Percentiles rank a stretch among this genome's conserved stretches.
Evolutionary conservation across 2,329 filamentous ascomycete genomes (phyloP).

Genomic region (Blastomyces gilchristii): DNA sequence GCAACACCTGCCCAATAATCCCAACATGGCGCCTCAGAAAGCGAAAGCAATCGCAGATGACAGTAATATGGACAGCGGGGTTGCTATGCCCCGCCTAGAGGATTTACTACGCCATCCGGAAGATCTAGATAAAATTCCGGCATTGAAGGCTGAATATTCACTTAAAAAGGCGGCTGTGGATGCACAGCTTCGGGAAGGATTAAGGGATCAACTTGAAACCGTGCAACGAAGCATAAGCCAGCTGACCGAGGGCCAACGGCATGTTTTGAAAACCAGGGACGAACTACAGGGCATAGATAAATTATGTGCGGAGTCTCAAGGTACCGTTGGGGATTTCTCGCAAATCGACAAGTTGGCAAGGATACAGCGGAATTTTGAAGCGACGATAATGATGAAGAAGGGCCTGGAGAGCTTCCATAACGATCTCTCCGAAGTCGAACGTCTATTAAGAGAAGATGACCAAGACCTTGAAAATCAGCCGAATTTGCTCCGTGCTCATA

Average conservation of each 20-base stretch:
- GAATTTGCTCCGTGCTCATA: slow-evolving; percentile 80
- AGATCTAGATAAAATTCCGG: slow-evolving; percentile 89
- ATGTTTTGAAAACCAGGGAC: slow-evolving; percentile 86
- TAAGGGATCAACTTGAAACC: slow-evolving; percentile 86
- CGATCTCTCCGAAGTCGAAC: slow-evolving; percentile 63
- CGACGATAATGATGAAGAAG: slow-evolving; percentile 83
- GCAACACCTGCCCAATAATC: background rate
- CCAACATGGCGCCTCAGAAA: slow-evolving; percentile 4
- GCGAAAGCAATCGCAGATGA: slow-evolving; percentile 27
- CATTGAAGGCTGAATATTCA: slow-evolving; percentile 81
- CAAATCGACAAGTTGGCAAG: slow-evolving; percentile 53
- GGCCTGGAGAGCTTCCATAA: slow-evolving; percentile 82
- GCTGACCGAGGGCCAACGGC: slow-evolving; percentile 80
- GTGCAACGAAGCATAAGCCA: slow-evolving; percentile 88
- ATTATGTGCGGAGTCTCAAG: slow-evolving; percentile 91
- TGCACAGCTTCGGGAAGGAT: slow-evolving; percentile 73
- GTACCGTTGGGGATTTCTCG: slow-evolving; percentile 95
- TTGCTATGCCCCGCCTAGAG: slow-evolving; percentile 64
- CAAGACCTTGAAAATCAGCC: slow-evolving; percentile 80
- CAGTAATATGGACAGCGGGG: slow-evolving; percentile 46
- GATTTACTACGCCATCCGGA: slow-evolving; percentile 92
- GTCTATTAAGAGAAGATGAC: slow-evolving; percentile 73
- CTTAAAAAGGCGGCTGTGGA: slow-evolving; percentile 91
- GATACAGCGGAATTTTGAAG: slow-evolving; percentile 82
- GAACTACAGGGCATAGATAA: slow-evolving; percentile 99